Conservation (phyloP, 2,329 filamentous ascomycete genomes). For the Aureobasidium sp. region DNA sequence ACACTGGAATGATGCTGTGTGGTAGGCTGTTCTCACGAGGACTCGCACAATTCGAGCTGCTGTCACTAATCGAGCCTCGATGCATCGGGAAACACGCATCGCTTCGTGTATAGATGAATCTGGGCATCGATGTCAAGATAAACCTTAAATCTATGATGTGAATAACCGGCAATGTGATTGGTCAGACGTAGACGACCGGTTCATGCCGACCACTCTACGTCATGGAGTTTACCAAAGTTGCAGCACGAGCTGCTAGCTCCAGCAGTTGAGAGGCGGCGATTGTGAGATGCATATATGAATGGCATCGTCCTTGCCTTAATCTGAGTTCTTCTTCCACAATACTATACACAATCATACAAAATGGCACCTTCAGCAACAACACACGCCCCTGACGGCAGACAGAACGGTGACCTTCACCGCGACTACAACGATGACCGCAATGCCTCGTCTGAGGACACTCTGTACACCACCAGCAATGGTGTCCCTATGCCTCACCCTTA, state of each 20-base stretch:
- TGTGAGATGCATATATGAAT: not conserved
- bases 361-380: constrained; percentile 23
- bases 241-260: not conserved
- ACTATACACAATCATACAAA: constrained; percentile 5
- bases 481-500: constrained; percentile 41
- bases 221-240: not conserved
- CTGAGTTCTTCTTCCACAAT: not conserved
- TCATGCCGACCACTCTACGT: not conserved
- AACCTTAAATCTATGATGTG: constrained; percentile 2
- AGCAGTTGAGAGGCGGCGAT: not conserved
- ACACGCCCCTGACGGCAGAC: constrained; percentile 24
- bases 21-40: not conserved
- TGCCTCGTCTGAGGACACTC: constrained; percentile 35
- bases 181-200: not conserved
- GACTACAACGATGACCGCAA: constrained; percentile 41
- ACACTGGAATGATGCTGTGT: not conserved
- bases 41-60: no score
- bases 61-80: not conserved
- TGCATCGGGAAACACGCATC: not conserved
- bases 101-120: not conserved
- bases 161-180: not conserved
- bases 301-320: not conserved
- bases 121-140: not conserved
- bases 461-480: constrained; percentile 53
- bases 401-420: constrained; percentile 33